Base-by-base conservation (phyloP, 2,329 filamentous ascomycete genomes). In the Davidsoniella eucalypti region DNA sequence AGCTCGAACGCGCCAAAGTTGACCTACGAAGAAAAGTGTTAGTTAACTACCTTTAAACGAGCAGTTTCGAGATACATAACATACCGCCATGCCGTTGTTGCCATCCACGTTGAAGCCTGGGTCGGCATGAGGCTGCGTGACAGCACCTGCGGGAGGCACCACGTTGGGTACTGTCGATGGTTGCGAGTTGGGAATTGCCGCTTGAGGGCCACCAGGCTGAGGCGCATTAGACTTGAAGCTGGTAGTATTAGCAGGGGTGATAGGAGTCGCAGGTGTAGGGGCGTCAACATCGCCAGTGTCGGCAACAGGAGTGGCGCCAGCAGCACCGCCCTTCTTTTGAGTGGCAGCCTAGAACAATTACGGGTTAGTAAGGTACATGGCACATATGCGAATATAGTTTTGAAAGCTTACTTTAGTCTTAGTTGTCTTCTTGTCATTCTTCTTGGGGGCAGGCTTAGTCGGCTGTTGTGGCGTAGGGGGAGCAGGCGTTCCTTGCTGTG, bases 391-490 rank as follows among this genome's bases (percentile, higher is more conserved):
- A 5, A 52, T 16, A 21, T 40, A 51, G 5, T 39, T 29, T 23
- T 16, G 10, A 12, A 14, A 17, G 36, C 68, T 67, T 73, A 84
- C 82, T 78, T 86, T 85, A 52, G 66, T 69, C 64, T 81, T 83
- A 4, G 75, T 69, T 54, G 69, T 72, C 64, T 81, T 82, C 4
- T 66, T 68, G 29, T 79, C 77, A 69, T 86, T 84, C 73, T 90
- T 90, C 64, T 86, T 87, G 1, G 83, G 82, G 33, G 76, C 79
- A 3, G 81, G 65, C 68, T 90, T 90, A 60, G 79, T 81, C 1
- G 69, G 63, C 60, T 86, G 82, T 47, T 77, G 80, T 1, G 85
- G 85, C 3, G 85, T 92, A 1, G 84, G 84, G 1, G 85, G 84
- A 5, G 54, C 53, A 36, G 81, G 82, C 5, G 77, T 73, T 52